Evolutionary conservation across 345 rosid species (phyloP), one percentile per base, ranked within the genome.

Genomic region (Lumnitzera racemosa): DNA sequence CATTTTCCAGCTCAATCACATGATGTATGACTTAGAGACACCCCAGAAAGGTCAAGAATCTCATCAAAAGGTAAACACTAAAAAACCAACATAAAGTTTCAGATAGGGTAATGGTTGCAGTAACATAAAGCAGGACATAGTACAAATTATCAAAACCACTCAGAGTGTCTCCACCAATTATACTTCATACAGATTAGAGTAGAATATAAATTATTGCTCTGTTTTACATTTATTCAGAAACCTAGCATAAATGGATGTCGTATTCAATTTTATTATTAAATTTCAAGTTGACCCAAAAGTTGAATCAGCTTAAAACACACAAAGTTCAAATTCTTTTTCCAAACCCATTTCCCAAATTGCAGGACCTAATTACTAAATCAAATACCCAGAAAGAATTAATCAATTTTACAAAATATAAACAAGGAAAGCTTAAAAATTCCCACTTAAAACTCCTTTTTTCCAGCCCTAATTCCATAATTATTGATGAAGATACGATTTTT

Each of bases 121-220:
- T 56, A 64, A 61, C 57, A 58, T 59, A 13, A 25, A 56, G 54
- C 27, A 48, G 63, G 53, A 56, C 59, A 68, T 20, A 14, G 55
- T 50, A 46, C 64, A 59, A 47, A 58, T 64, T 46, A 55, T 58
- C 31, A 51, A 24, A 53, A 36, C 58, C 67, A 67, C 62, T 27
- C 58, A 57, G 61, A 17, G 23, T 64, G 11, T 47, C 29, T 56
- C 58, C 11, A 53, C 41, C 60, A 58, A 63, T 64, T 29, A 58
- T 65, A 60, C n/a, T 47, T 27, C 56, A 59, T 64, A 53, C 65
- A 47, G 72, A 69, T 69, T 76, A 75, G 47, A 56, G 20, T 24
- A 62, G 68, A 62, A 43, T 65, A 29, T 41, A 55, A 23, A 9
- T 15, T 11, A 29, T 24, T 55, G 27, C 46, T 29, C n/a, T 11